phyloP scores from a whole-genome alignment of 164 flowering plant species.

The Tinospora cordifolia region DNA sequence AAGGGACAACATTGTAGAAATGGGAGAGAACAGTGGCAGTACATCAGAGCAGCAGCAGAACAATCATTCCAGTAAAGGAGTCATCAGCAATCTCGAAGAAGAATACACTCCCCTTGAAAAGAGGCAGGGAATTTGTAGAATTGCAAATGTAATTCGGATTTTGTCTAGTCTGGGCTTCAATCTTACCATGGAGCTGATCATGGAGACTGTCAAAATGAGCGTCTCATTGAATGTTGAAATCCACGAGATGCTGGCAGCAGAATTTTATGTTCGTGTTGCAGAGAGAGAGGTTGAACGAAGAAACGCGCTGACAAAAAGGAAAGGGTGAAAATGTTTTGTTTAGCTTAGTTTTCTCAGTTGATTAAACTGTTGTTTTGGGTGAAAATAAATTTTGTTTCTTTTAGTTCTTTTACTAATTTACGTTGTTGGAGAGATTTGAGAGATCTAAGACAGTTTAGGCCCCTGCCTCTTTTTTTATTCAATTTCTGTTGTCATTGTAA shows the following conservation, averaged over 20 bases:
- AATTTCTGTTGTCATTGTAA: too few species aligned
- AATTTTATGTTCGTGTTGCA: constrained; percentile 69
- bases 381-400: too few species aligned
- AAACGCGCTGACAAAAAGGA: constrained; percentile 31
- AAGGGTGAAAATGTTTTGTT: constrained; percentile 3
- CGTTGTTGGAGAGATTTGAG: too few species aligned
- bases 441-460: too few species aligned
- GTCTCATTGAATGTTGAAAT: constrained; percentile 39
- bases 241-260: constrained; percentile 90
- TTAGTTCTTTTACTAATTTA: too few species aligned
- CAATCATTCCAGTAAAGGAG: constrained; percentile 9
- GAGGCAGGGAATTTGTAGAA: constrained; percentile 68
- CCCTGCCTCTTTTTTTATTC: too few species aligned
- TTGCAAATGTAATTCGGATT: constrained; percentile 72
- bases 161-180: constrained; percentile 66
- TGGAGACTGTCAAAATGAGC: constrained; percentile 46
- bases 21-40: constrained; percentile 23
- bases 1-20: constrained; percentile 49
- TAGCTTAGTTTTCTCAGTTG: neutral
- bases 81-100: constrained; percentile 30
- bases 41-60: constrained; percentile 28
- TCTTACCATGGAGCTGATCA: constrained; percentile 52
- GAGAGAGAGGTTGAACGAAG: constrained; percentile 74
- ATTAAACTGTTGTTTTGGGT: neutral
- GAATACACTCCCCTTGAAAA: constrained; percentile 51